Evolutionary conservation across 192 early-diverging fungal species (phyloP).

Genomic region (Coemansia sp.): DNA sequence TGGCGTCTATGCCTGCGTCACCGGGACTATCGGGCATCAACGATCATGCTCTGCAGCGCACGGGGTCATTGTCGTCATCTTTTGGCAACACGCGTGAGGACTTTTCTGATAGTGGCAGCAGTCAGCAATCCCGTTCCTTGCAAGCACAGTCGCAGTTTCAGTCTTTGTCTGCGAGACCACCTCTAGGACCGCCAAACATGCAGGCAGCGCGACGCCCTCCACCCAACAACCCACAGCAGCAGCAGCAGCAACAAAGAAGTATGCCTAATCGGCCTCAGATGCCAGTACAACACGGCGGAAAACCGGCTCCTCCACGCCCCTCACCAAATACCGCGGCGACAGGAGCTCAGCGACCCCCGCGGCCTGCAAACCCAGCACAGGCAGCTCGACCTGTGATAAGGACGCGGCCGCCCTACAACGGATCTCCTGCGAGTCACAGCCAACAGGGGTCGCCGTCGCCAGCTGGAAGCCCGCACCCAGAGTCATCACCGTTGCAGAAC

Average conservation of each 20-base stretch:
- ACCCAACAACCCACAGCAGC: constrained; percentile 2
- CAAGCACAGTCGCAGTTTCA: background rate
- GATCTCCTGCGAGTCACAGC: constrained; percentile 3
- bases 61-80: background rate
- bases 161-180: background rate
- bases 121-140: background rate
- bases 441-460: constrained; percentile 18
- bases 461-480: constrained; percentile 17
- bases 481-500: background rate
- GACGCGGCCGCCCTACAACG: constrained; percentile 5
- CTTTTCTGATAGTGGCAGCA: background rate
- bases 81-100: background rate
- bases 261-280: background rate
- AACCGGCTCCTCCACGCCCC: constrained; percentile 2
- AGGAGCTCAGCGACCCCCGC: constrained; percentile 8
- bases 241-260: constrained; percentile 13
- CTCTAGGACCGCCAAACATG: background rate
- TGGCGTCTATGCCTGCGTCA: constrained; percentile 20
- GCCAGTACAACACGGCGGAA: background rate
- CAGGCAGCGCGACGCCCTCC: constrained; percentile 12
- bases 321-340: background rate
- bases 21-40: constrained; percentile 16
- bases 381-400: constrained; percentile 5
- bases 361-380: constrained; percentile 4
- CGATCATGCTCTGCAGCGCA: constrained; percentile 2